Base-by-base conservation (phyloP, 352 stramenopile species). In the Phytopythium aichiense region DNA sequence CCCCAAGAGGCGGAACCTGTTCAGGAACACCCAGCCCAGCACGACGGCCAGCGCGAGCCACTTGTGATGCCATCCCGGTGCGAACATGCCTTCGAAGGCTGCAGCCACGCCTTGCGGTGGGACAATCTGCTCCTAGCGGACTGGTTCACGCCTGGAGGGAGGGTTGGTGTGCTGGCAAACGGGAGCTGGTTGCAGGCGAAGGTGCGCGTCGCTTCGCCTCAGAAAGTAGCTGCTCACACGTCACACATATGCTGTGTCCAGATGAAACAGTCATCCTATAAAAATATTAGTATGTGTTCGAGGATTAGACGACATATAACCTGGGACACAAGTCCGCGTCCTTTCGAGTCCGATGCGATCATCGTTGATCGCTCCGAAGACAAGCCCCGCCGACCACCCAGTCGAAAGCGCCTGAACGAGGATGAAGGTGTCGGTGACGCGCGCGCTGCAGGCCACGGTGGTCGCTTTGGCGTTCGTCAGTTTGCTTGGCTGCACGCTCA, bases 1-100 rank as follows among this genome's bases (percentile, higher is more conserved):
- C 4, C 80, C 77, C 63, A 89, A 68, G 25, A 86, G 56, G 20
- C 79, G 78, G 48, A 78, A 90, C 15, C 83, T 73, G 49, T 76
- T 76, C 35, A 90, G 70, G 58, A 84, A 90, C 28, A 79, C 43
- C 71, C 69, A 81, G 30, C 67, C 58, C 9, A 90, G 50, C 20
- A 67, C 37, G 0, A 65, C 56, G 6, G 71, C 31, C 13, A 90
- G 61, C 31, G 83, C 25, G 28, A 92, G 48, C 78, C 79, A 90
- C 62, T 89, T 89, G 61, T 71, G 78, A 25, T 88, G 77, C 82
- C 82, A 89, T 4, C 68, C 71, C 4, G 23, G 55, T 15, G 55
- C 38, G 23, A 60, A 60, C 55, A 51, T 60, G 38, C 38, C 55
- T 18, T 22, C 23, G 15, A 7, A 0, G 12, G 1, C 23, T 23